phyloP scores from a whole-genome alignment of 106 monocot species.

The Triglochin maritima region DNA sequence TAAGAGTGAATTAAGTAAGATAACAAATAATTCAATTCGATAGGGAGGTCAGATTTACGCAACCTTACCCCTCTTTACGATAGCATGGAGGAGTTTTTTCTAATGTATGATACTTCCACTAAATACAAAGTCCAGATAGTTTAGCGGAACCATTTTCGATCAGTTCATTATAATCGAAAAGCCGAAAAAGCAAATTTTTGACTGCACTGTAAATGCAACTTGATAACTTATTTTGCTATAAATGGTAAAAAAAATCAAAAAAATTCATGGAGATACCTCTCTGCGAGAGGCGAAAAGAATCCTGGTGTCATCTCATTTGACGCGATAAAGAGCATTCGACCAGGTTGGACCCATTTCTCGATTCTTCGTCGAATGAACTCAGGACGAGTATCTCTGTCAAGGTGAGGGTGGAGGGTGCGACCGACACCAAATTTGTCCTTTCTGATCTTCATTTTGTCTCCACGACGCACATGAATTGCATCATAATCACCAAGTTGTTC shows the following conservation, averaged over 20 bases:
- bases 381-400: slow-evolving; percentile 87
- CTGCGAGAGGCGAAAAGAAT: slow-evolving; percentile 73
- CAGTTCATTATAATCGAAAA: too few relatives aligned
- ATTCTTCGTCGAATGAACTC: slow-evolving; percentile 80
- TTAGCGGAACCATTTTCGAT: too few relatives aligned
- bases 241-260: too few relatives aligned
- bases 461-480: slow-evolving; percentile 93
- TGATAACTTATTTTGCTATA: too few relatives aligned
- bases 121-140: too few relatives aligned
- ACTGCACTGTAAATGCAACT: too few relatives aligned
- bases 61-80: background rate
- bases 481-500: slow-evolving; percentile 81
- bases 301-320: slow-evolving; percentile 77
- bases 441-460: slow-evolving; percentile 80
- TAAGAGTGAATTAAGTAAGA: background rate
- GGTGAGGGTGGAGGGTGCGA: slow-evolving; percentile 71
- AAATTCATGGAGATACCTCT: slow-evolving; percentile 23
- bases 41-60: background rate
- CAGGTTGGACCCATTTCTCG: slow-evolving; percentile 74
- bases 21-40: too few relatives aligned
- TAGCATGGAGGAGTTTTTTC: too few relatives aligned
- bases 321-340: slow-evolving; percentile 80
- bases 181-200: too few relatives aligned
- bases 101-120: too few relatives aligned
- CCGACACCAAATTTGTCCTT: slow-evolving; percentile 74